phyloP scores from a whole-genome alignment of 345 rosid genomes.

The Sisymbrium irio region DNA sequence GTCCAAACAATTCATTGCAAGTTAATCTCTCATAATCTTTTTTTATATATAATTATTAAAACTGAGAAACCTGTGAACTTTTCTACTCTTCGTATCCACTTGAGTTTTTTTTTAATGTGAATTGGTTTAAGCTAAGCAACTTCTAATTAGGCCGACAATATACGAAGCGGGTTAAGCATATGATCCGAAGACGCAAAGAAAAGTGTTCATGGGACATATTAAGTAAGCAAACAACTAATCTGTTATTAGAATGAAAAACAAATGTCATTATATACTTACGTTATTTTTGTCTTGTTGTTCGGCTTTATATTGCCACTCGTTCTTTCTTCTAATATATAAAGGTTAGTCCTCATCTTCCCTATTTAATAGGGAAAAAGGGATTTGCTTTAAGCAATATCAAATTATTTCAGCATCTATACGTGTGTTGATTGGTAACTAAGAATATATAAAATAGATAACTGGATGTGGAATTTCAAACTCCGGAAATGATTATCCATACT shows the following conservation, averaged over 20 bases:
- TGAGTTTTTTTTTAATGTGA: not conserved
- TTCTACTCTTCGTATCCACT: not conserved
- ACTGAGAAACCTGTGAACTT: not conserved
- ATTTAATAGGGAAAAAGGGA: not conserved
- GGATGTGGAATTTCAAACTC: not conserved
- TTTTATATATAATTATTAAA: not conserved
- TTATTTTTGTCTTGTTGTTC: not conserved
- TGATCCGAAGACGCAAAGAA: not conserved
- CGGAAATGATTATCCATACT: not conserved
- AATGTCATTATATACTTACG: not conserved
- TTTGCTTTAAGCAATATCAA: not conserved
- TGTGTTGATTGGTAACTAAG: not conserved
- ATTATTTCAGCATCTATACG: not conserved
- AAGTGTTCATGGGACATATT: not conserved
- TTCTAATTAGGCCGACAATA: not conserved
- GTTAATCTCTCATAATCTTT: no score
- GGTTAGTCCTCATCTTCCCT: no score
- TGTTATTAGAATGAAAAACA: not conserved
- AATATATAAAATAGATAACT: not conserved
- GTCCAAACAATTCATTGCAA: no score
- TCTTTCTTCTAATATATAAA: not conserved
- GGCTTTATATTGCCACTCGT: not conserved
- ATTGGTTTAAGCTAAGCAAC: not conserved
- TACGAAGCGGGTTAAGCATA: no score
- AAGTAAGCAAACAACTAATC: not conserved